These are phyloP conservation scores for Neonectria punicea DNA, from an alignment of 2,329 filamentous ascomycete species.

Conservation along the genomic window DNA sequence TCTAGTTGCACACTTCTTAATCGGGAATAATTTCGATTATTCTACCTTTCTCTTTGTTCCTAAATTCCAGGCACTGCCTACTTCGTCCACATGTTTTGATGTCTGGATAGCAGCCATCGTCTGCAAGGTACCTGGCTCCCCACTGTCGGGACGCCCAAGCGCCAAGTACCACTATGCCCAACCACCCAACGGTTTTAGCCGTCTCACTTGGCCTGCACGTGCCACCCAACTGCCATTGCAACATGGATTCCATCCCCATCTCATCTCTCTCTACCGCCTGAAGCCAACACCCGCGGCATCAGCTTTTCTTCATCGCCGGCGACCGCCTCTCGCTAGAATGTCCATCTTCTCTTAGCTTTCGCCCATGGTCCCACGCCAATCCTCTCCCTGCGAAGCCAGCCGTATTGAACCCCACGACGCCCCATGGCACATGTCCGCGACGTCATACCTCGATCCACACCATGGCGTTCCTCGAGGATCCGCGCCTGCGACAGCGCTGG, in stretches of 20 bases:
- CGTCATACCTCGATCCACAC: slow-evolving; percentile 44
- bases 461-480: slow-evolving; percentile 78
- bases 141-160: slow-evolving; percentile 21
- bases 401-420: slow-evolving; percentile 1
- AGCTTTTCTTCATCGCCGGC: slow-evolving; percentile 24
- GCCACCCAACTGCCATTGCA: slow-evolving; percentile 34
- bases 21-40: not conserved
- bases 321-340: slow-evolving; percentile 32
- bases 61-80: not conserved
- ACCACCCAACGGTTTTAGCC: slow-evolving; percentile 42
- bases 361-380: slow-evolving; percentile 1
- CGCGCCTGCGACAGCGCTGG: slow-evolving; percentile 90
- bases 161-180: slow-evolving; percentile 36
- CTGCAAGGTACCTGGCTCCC: slow-evolving; percentile 23
- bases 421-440: slow-evolving; percentile 36
- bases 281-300: slow-evolving; percentile 26
- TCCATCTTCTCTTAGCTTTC: slow-evolving; percentile 18
- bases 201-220: slow-evolving; percentile 42
- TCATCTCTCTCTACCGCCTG: slow-evolving; percentile 31
- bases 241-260: slow-evolving; percentile 30
- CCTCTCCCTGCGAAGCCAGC: not conserved
- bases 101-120: slow-evolving; percentile 12
- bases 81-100: not conserved
- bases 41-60: not conserved
- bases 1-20: not conserved